Conservation (phyloP, 2,329 filamentous ascomycete species). For the Bisporella sp. region DNA sequence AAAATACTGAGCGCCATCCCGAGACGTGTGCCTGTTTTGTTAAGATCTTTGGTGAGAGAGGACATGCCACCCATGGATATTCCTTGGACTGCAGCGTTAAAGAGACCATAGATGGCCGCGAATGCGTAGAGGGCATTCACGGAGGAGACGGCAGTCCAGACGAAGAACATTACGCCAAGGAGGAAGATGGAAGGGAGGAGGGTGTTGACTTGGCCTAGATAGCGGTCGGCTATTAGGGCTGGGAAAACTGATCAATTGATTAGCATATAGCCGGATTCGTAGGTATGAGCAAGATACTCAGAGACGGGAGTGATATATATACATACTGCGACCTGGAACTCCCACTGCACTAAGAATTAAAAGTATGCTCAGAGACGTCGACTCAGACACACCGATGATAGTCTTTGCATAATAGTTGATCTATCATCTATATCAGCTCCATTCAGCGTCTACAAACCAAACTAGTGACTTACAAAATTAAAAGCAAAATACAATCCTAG, state of each 20-base stretch:
- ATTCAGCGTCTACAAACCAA: conserved; percentile 3
- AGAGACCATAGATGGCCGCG: conserved; percentile 41
- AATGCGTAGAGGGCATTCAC: conserved; percentile 38
- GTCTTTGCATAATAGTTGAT: conserved; percentile 31
- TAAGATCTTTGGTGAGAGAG: conserved; percentile 42
- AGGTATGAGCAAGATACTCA: no score
- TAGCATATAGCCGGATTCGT: no score
- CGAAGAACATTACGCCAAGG: conserved; percentile 28
- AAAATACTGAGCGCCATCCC: conserved; percentile 53
- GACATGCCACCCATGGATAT: conserved; percentile 42
- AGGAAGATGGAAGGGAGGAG: conserved; percentile 37
- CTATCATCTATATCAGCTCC: background rate
- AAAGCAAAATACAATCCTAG: background rate
- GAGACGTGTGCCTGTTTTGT: conserved; percentile 46
- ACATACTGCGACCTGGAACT: conserved; percentile 32
- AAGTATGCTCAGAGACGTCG: conserved; percentile 39
- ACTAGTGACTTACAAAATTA: conserved; percentile 24
- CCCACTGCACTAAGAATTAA: conserved; percentile 47
- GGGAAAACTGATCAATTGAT: conserved; percentile 30
- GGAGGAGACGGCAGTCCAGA: conserved; percentile 40
- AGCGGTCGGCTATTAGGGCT: conserved; percentile 35
- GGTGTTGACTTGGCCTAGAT: conserved; percentile 43
- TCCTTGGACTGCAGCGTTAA: conserved; percentile 39
- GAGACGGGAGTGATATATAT: no score
- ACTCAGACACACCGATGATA: conserved; percentile 28